Evolutionary conservation across 1,139 yeast genomes (phyloP).

Genomic region (Saccharomycopsis hybrid): DNA sequence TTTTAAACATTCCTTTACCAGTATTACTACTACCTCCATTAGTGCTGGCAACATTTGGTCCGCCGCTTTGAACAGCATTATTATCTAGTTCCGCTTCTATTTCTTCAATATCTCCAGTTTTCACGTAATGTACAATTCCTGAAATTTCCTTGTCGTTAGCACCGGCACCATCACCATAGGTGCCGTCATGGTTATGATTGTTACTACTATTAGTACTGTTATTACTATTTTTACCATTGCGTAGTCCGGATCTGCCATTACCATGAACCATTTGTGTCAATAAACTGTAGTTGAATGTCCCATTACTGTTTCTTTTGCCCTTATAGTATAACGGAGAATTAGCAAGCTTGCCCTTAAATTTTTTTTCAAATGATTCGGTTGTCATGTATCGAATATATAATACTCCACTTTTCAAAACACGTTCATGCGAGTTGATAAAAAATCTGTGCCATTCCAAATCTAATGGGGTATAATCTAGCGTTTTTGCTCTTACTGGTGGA

Average conservation of each 20-base stretch:
- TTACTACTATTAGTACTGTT: neutral
- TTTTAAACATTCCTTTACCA: constrained; percentile 21
- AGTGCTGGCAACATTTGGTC: no score
- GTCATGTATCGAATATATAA: constrained; percentile 30
- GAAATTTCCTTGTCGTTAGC: constrained; percentile 31
- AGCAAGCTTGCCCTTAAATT: constrained; percentile 48
- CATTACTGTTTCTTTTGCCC: constrained; percentile 22
- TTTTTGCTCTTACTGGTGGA: constrained; percentile 33
- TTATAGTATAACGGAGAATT: constrained; percentile 52
- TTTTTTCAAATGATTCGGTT: constrained; percentile 50
- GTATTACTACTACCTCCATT: neutral
- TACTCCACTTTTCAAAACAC: constrained; percentile 61
- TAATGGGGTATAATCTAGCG: constrained; percentile 23
- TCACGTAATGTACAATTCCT: constrained; percentile 21
- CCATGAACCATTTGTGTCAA: constrained; percentile 34
- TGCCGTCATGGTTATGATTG: no score
- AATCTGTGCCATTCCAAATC: constrained; percentile 67
- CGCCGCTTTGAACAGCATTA: neutral
- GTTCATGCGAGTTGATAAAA: constrained; percentile 58
- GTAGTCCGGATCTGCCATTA: constrained; percentile 24
- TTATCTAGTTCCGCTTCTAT: constrained; percentile 15
- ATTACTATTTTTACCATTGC: neutral
- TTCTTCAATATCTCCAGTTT: constrained; percentile 22
- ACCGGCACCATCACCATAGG: constrained; percentile 5
- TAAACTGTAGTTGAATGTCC: constrained; percentile 32